Base-by-base conservation (phyloP, 768 basidiomycete species). In the Termitomyces sp. region DNA sequence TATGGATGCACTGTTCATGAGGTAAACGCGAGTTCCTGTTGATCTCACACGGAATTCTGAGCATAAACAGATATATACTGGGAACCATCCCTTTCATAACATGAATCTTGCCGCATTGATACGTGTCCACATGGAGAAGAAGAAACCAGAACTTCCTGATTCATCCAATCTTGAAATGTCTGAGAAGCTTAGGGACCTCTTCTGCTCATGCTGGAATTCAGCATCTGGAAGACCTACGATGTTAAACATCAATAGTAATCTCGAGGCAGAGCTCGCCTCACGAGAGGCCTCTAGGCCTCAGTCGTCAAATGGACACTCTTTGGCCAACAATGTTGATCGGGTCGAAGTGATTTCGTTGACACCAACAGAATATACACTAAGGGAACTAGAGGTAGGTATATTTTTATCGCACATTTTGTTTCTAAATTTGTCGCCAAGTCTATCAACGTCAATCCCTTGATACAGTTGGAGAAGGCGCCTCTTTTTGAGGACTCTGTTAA, bases 1-100 rank as follows among this genome's bases (percentile, higher is more conserved):
- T 56, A 59, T 27, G 63, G 51, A 14, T 63, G 63, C 34, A 61
- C 58, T 0, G 46, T 63, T 14, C 47, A 44, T 4, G 63, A 63
- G 48, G 63, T 63, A 31, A 22, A 39, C 6, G 22, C 20, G 14
- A 37, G 8, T 51, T 51, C 9, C 22, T 27, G 7, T 56, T 24
- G 20, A 55, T 10, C 16, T 34, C 8, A 20, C 27, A 29, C 22
- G 22, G 16, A 29, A 31, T 2, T 12, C n/a, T 31, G 29, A 47
- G 20, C 9, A 13, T 10, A n/a, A 12, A 18, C 27, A 63, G 60
- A 48, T 63, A 3, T 63, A 59, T 55, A 61, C 60, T 1, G 63
- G 63, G 12, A 16, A 59, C 4, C n/a, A n/a, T 20, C 60, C 63
- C 5, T 61, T 61, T 29, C 20, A 26, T 26, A 22, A 46, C 1